Evolutionary conservation across 306 rosid genomes (phyloP), one percentile per base, ranked within the genome.

Genomic region (Comarum palustre): DNA sequence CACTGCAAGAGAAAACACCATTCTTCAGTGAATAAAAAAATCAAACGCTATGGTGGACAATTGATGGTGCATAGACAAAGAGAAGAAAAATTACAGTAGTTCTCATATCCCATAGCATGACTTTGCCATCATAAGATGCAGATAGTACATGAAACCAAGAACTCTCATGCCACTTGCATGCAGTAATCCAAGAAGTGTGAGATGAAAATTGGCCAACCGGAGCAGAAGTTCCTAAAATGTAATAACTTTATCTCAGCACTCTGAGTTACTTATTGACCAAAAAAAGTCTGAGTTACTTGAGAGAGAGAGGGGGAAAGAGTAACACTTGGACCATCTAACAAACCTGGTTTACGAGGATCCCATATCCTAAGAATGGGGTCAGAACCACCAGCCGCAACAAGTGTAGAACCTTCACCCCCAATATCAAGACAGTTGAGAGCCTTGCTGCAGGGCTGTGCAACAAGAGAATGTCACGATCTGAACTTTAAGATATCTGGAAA

Each of bases 331-430:
- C 59, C 51, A 24, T 54, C 75, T 45, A 73, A 66, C 75, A 71
- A 50, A 91, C 99, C 97, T 88, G 96, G 97, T 62, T 86, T 94
- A 58, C 96, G 96, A 72, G 99, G 99, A 87, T 94, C 97, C 99
- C 99, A 94, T 84, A 94, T 78, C 84, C 97, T 84, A 78, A 94
- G 52, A 73, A 88, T 70, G 36, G 95, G 87, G 54, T 94, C 99
- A 46, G 97, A 91, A 78, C 93, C 96, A 75, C 93, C 97, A 54
- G 86, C 95, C 62, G 88, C 96, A 39, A 94, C 84, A 57, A 94
- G 76, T 66, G 92, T 70, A 69, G 91, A 89, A 72, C 93, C 83
- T 83, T 94, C 99, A 69, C 90, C 99, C 38, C 99, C 97, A 79
- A 91, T 71, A 84, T 94, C 96, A 31, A 91, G 86, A 85, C 96